Evolutionary conservation across 495 filamentous ascomycete genomes (phyloP), one percentile per base, ranked within the genome.

Genomic region (Penicillium flavigenum): DNA sequence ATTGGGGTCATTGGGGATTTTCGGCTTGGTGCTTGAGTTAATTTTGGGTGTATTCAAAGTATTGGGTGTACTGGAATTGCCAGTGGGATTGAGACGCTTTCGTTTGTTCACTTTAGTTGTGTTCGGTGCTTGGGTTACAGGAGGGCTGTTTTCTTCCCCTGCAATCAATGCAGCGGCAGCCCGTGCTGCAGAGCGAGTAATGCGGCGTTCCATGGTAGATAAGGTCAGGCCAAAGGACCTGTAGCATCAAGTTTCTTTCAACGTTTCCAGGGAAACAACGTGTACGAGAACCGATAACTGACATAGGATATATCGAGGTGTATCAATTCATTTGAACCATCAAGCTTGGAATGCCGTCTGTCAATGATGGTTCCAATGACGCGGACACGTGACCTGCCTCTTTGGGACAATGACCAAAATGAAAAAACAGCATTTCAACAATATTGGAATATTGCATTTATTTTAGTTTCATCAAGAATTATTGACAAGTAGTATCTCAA

Each of bases 161-260:
- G 14, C 22, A 16, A 10, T 22, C 11, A 59, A 57, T 24, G 62
- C 62, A 48, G 65, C 60, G 22, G 66, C 47, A 41, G 57, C 58
- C 10, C 61, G 59, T 14, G 63, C 63, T 17, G 53, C 39, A 46
- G 64, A 62, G 4, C 70, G 70, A 43, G 70, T 73, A 16, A 60
- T 52, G 27, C 71, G 65, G 44, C 42, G 56, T 41, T 60, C 50
- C 56, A 62, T 61, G 39, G 12, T 17, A 16, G 3, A 24, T 16
- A 38, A 5, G 8, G 19, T 29, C 36, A 42, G 22, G 29, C 20
- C 16, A 29, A 12, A 27, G 12, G 26, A 32, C 48, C 24, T 38
- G 19, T 3, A 29, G 45, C 8, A 1, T 20, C 16, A 16, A 47
- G 16, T 29, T 29, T 31, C 27, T 9, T 47, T 47, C 27, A 31